Percentiles rank a stretch among this genome's conserved stretches.
Conservation (phyloP, 2,329 filamentous ascomycete species). For the Alternaria tenuissima region DNA sequence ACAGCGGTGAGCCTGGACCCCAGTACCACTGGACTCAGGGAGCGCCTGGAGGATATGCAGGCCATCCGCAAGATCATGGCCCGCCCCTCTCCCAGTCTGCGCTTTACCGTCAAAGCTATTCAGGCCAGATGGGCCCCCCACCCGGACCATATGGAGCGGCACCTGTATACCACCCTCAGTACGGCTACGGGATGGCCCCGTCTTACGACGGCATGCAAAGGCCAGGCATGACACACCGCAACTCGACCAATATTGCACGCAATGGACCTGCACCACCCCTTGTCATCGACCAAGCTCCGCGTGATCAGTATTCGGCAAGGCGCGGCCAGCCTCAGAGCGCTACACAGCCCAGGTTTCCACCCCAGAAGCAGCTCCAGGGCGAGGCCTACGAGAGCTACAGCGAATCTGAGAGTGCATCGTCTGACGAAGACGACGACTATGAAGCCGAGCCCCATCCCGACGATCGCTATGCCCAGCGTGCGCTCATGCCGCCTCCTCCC, state of each 20-base stretch:
- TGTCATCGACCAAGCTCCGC: conserved; percentile 35
- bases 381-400: conserved; percentile 24
- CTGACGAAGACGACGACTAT: conserved; percentile 24
- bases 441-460: conserved; percentile 3
- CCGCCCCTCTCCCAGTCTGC: conserved; percentile 46
- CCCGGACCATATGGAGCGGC: conserved; percentile 26
- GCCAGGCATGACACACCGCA: conserved; percentile 32
- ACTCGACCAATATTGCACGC: conserved; percentile 29
- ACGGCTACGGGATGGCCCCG: conserved; percentile 27
- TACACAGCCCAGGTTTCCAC: conserved; percentile 12
- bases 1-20: conserved; percentile 35
- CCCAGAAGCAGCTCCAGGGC: conserved; percentile 18
- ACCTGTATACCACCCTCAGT: conserved; percentile 22
- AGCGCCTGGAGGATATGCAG: conserved; percentile 20
- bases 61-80: conserved; percentile 36
- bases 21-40: conserved; percentile 28
- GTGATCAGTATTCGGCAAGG: conserved; percentile 39
- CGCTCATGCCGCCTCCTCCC: conserved; percentile 40
- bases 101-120: conserved; percentile 28
- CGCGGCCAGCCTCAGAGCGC: conserved; percentile 27
- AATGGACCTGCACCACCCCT: conserved; percentile 22
- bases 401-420: conserved; percentile 23
- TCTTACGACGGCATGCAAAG: conserved; percentile 32
- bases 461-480: conserved; percentile 18
- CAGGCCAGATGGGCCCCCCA: conserved; percentile 19